Percentiles rank a stretch among this genome's conserved stretches.
These are phyloP conservation scores for Globisporangium middletonii DNA, from an alignment of 352 stramenopile genomes.

Conservation along the genomic window DNA sequence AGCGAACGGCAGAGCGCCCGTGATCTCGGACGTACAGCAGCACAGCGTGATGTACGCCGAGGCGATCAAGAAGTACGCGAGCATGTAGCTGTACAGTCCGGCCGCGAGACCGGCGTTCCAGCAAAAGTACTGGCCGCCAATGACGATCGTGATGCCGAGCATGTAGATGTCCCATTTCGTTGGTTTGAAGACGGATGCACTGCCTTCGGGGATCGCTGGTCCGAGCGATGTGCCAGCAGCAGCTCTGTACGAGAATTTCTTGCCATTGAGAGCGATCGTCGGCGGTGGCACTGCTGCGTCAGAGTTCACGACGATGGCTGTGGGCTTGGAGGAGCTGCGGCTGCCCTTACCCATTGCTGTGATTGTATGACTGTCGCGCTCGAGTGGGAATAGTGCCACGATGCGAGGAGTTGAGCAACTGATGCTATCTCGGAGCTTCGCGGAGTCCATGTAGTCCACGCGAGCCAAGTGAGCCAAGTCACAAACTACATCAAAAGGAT, in stretches of 20 bases:
- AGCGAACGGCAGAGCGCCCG: conserved; percentile 25
- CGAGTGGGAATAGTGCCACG: too few species aligned
- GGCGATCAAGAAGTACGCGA: conserved; percentile 18
- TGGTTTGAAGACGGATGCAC: background rate
- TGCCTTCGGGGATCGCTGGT: background rate
- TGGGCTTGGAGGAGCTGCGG: background rate
- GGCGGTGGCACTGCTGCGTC: background rate
- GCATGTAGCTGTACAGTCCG: conserved; percentile 19
- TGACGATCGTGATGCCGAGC: conserved; percentile 25
- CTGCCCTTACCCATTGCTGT: background rate
- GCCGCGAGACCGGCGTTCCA: conserved; percentile 25
- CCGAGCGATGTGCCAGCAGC: background rate
- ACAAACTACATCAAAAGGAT: too few species aligned
- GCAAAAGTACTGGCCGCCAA: conserved; percentile 31
- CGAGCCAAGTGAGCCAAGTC: too few species aligned
- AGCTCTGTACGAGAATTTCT: too few species aligned
- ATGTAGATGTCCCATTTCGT: conserved; percentile 38
- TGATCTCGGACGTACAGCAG: conserved; percentile 28
- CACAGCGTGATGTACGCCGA: conserved; percentile 25
- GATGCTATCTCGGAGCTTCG: too few species aligned
- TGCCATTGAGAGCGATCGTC: background rate
- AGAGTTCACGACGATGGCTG: conserved; percentile 5
- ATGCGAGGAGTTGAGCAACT: too few species aligned
- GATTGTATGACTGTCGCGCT: too few species aligned
- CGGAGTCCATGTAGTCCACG: too few species aligned